These are phyloP conservation scores for Pythium myriotylum DNA, from an alignment of 352 stramenopile genomes.

Conservation along the genomic window DNA sequence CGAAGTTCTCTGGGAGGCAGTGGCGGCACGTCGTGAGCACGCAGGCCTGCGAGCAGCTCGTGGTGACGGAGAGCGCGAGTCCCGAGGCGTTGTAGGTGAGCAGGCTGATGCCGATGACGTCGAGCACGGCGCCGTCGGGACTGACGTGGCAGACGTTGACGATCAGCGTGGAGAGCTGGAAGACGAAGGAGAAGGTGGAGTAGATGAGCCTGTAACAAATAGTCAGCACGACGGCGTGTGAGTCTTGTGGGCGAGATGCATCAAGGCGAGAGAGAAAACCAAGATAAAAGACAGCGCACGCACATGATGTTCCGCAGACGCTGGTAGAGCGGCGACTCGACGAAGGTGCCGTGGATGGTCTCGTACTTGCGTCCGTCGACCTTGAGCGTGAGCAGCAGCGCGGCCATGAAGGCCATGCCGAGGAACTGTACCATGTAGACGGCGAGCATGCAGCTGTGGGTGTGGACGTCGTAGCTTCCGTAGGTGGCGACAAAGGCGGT, in stretches of 20 bases:
- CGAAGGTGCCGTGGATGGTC: conserved; percentile 61
- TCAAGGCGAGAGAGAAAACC: too few species aligned
- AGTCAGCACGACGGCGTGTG: not conserved
- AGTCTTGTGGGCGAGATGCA: too few species aligned
- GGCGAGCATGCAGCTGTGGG: conserved; percentile 40
- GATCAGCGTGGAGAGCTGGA: conserved; percentile 30
- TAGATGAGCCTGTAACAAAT: conserved; percentile 49
- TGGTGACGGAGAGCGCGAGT: conserved; percentile 14
- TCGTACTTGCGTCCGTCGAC: conserved; percentile 58
- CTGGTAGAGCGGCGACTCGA: conserved; percentile 64
- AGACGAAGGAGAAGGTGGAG: conserved; percentile 55
- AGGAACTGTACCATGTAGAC: conserved; percentile 55
- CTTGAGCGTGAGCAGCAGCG: conserved; percentile 48
- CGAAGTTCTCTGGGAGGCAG: conserved; percentile 4
- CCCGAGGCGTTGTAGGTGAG: conserved; percentile 8
- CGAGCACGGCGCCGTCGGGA: not conserved
- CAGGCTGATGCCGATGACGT: conserved; percentile 9
- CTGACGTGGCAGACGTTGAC: conserved; percentile 8
- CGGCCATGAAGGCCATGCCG: conserved; percentile 59
- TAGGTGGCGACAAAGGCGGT: conserved; percentile 32
- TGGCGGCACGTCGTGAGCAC: conserved; percentile 4
- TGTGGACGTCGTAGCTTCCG: conserved; percentile 53
- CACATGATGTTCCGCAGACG: conserved; percentile 72
- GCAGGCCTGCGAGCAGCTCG: conserved; percentile 14
- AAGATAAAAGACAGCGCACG: too few species aligned